Base-by-base conservation (phyloP, 192 early-diverging fungal species). In the Entomortierella lignicola region DNA sequence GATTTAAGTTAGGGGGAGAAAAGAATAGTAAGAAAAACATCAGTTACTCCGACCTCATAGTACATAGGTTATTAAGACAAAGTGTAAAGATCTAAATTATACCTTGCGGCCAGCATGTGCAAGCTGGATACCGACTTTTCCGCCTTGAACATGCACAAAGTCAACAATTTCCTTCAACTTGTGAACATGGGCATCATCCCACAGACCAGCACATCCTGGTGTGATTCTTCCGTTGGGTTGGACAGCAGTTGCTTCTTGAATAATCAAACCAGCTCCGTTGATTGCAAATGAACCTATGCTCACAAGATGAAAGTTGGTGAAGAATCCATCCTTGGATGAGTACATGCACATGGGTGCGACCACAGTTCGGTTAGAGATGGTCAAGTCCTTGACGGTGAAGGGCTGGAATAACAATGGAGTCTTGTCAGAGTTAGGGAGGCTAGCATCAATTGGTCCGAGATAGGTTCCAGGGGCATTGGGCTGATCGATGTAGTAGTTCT, bases 281-380 rank as follows among this genome's bases (percentile, higher is more conserved):
- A 92, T 65, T 15, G 95, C 95, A 60, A 82, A 94, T 47, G 92
- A 86, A 42, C 92, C 89, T 27, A 77, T 79, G 74, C 89, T 89
- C 18, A 79, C 86, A 1, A 92, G 51, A 53, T 94, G 91, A 55
- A 86, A 92, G 71, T 92, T 87, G 17, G 82, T 92, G 26, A 89
- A 67, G 50, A 85, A 85, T 0, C 93, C 94, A 70, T 93, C 89
- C 13, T 86, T 61, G 7, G 86, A 72, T 20, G 89, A 89, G 80
- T 93, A 94, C 87, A 86, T 89, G 84, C 94, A 95, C 94, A 95
- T 96, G 53, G 95, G 95, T 23, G 92, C 87, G 42, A 94, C 89
- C 6, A 81, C 83, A 25, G 93, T 73, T 23, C 94, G 88, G 83
- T 97, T 97, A 52, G 92, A 91, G 61, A 94, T 83, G 17, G 85